Conservation (phyloP, 1,284 basidiomycete species). For the Ceratobasidium sp. region DNA sequence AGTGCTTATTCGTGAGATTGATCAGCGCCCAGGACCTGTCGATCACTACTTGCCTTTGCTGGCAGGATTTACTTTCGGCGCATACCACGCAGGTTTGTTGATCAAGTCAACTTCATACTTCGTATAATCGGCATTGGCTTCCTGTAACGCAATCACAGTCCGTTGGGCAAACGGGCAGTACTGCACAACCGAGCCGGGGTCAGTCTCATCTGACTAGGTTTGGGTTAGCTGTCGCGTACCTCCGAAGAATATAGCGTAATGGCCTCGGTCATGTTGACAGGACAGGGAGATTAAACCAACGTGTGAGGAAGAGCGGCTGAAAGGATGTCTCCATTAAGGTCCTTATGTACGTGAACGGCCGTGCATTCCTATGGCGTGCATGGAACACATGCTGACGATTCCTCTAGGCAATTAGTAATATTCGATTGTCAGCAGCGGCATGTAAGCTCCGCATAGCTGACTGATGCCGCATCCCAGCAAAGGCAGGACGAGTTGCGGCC, state of each 20-base stretch:
- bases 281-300: neutral
- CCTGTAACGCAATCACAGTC: constrained; percentile 65
- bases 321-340: neutral
- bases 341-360: neutral
- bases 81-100: constrained; percentile 72
- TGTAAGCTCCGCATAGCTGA: neutral
- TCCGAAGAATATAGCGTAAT: constrained; percentile 61
- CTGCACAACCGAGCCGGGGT: constrained; percentile 45
- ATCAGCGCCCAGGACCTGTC: constrained; percentile 3
- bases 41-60: constrained; percentile 53
- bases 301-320: constrained; percentile 1
- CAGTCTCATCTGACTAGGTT: neutral
- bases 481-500: neutral
- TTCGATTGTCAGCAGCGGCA: neutral
- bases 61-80: constrained; percentile 65
- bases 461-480: neutral
- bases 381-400: constrained; percentile 15
- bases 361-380: neutral
- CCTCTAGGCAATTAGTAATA: neutral
- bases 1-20: constrained; percentile 21
- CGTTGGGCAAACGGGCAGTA: constrained; percentile 60
- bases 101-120: constrained; percentile 62
- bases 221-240: constrained; percentile 46
- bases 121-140: constrained; percentile 59
- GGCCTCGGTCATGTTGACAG: constrained; percentile 48